phyloP scores from a whole-genome alignment of 148 eudicot species.

The Oxyria digyna region DNA sequence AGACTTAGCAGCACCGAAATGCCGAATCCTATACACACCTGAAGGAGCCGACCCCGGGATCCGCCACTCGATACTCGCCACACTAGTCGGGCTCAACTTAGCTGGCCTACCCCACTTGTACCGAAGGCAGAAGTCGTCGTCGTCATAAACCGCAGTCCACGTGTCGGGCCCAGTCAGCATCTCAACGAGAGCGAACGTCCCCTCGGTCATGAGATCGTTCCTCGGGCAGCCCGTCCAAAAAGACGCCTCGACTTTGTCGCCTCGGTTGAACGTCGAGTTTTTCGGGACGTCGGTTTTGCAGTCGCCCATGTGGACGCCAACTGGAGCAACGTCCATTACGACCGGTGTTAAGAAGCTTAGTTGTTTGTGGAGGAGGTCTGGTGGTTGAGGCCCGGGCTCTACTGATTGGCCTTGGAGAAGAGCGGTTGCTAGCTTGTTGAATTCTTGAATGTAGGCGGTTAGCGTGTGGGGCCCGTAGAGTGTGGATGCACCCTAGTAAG shows the following conservation, averaged over 20 bases:
- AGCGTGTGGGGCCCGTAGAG: constrained; percentile 94
- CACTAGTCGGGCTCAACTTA: constrained; percentile 54
- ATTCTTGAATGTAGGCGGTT: constrained; percentile 83
- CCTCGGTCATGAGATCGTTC: constrained; percentile 92
- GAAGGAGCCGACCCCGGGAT: constrained; percentile 47
- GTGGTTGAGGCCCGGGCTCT: constrained; percentile 78
- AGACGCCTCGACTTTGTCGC: constrained; percentile 40
- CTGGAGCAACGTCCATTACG: constrained; percentile 55
- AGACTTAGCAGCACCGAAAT: constrained; percentile 81
- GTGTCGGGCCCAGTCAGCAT: constrained; percentile 42
- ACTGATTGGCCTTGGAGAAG: constrained; percentile 36
- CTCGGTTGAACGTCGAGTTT: constrained; percentile 61
- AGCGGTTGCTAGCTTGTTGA: constrained; percentile 73
- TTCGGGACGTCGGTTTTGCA: constrained; percentile 40
- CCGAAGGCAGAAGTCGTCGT: constrained; percentile 79
- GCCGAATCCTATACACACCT: constrained; percentile 72
- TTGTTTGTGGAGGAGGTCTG: constrained; percentile 76
- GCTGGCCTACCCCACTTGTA: constrained; percentile 76
- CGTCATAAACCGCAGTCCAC: constrained; percentile 83
- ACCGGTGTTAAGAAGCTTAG: constrained; percentile 73
- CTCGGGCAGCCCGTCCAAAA: constrained; percentile 94
- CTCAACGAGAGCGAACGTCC: constrained; percentile 78
- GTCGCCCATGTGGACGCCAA: constrained; percentile 61
- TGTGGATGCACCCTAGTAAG: constrained; percentile 86
- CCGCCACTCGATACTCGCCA: constrained; percentile 82